Evolutionary conservation across 2,329 filamentous ascomycete species (phyloP).

Genomic region (Sphaerulina vaccinii): DNA sequence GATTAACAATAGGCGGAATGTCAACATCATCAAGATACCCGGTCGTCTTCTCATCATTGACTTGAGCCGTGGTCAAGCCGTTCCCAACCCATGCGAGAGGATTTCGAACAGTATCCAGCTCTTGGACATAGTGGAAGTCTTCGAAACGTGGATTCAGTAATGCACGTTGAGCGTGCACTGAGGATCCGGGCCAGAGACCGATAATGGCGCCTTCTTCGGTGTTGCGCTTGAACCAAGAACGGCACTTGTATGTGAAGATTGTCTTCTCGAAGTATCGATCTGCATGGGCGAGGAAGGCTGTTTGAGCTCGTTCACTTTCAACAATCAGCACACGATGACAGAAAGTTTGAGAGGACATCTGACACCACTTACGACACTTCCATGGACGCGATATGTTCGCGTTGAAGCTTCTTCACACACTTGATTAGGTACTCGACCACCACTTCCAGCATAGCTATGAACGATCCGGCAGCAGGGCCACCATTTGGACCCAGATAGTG

Average conservation of each 20-base stretch:
- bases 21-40: background rate
- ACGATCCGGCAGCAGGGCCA: background rate
- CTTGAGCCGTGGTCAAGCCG: background rate
- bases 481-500: background rate
- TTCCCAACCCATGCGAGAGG: background rate
- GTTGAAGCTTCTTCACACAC: constrained; percentile 28
- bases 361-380: background rate
- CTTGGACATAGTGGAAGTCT: background rate
- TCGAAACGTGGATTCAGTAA: background rate
- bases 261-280: background rate
- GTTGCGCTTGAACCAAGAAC: background rate
- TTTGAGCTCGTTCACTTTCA: background rate
- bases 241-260: background rate
- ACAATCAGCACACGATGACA: background rate
- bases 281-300: background rate
- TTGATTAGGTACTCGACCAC: constrained; percentile 22
- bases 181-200: background rate
- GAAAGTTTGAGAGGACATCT: background rate
- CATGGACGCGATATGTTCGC: constrained; percentile 28
- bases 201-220: background rate
- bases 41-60: background rate
- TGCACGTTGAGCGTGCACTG: background rate
- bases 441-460: background rate
- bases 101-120: background rate
- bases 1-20: background rate